These are phyloP conservation scores for Penicillium sp. DNA, from an alignment of 2,329 filamentous ascomycete species.

Conservation along the genomic window DNA sequence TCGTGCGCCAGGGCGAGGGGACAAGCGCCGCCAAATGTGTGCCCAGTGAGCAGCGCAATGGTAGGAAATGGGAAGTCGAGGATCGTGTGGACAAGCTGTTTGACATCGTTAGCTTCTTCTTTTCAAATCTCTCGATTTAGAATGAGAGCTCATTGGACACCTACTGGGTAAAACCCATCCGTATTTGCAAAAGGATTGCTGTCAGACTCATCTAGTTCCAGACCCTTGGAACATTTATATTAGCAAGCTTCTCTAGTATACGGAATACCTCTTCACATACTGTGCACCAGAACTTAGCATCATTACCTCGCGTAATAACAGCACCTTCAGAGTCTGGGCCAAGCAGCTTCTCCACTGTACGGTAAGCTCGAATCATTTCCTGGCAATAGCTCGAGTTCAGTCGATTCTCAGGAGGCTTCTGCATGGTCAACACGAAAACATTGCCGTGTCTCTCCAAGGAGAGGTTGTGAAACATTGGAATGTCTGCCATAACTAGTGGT, in stretches of 20 bases:
- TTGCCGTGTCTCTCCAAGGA: slow-evolving; percentile 48
- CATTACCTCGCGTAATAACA: slow-evolving; percentile 53
- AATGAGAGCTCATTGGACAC: slow-evolving; percentile 21
- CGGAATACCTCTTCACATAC: slow-evolving; percentile 14
- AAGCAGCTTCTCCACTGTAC: slow-evolving; percentile 46
- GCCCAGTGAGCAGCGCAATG: slow-evolving; percentile 48
- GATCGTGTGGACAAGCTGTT: slow-evolving; percentile 46
- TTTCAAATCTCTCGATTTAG: slow-evolving; percentile 23
- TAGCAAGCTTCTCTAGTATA: neutral
- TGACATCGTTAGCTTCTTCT: neutral
- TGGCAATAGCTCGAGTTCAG: slow-evolving; percentile 52
- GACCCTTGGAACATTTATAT: slow-evolving; percentile 24
- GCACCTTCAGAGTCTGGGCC: slow-evolving; percentile 51
- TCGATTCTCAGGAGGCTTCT: slow-evolving; percentile 55
- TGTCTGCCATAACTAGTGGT: slow-evolving; percentile 20
- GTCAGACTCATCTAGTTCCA: slow-evolving; percentile 49
- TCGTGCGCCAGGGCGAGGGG: slow-evolving; percentile 50
- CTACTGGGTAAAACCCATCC: slow-evolving; percentile 58
- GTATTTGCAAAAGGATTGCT: slow-evolving; percentile 56
- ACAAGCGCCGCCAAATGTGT: slow-evolving; percentile 51
- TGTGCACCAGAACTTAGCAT: slow-evolving; percentile 51
- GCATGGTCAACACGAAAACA: slow-evolving; percentile 53
- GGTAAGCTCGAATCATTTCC: slow-evolving; percentile 53
- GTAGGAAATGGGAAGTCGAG: slow-evolving; percentile 52
- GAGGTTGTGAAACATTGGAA: slow-evolving; percentile 41